Evolutionary conservation across 306 rosid species (phyloP).

Genomic region (Rubus parviflorus): DNA sequence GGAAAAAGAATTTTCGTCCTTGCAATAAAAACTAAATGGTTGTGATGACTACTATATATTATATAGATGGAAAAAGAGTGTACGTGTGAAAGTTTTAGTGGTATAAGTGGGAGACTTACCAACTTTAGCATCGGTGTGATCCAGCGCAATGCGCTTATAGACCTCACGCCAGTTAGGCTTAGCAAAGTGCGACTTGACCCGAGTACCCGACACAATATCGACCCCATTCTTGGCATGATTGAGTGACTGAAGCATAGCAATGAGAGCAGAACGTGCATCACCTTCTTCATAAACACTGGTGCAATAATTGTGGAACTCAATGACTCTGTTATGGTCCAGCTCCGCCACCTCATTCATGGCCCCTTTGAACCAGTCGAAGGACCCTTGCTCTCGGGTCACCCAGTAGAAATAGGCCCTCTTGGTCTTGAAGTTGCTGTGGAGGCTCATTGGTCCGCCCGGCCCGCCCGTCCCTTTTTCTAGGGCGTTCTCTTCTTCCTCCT

Average conservation of each 20-base stretch:
- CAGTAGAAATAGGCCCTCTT: conserved; percentile 60
- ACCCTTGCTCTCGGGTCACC: conserved; percentile 70
- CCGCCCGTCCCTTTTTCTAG: background rate
- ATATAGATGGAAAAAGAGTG: conserved; percentile 14
- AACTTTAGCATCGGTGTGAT: conserved; percentile 46
- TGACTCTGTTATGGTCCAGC: conserved; percentile 46
- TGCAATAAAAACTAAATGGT: background rate
- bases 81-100: background rate
- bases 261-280: conserved; percentile 77
- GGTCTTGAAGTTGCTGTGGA: conserved; percentile 35
- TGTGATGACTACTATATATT: background rate
- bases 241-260: conserved; percentile 63
- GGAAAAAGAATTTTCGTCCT: background rate
- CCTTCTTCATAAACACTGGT: conserved; percentile 78
- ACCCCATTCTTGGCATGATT: conserved; percentile 66
- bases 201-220: conserved; percentile 61
- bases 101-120: conserved; percentile 40
- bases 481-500: conserved; percentile 36
- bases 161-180: conserved; percentile 69
- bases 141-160: conserved; percentile 53
- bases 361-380: conserved; percentile 68
- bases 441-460: background rate
- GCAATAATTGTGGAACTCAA: conserved; percentile 65
- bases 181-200: conserved; percentile 66
- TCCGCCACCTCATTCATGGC: conserved; percentile 70